A percentile compares a stretch with the other conserved stretches of the same genome.
phyloP scores from a whole-genome alignment of 371 early-diverging fungal species.

The Sporodiniella umbellata region DNA sequence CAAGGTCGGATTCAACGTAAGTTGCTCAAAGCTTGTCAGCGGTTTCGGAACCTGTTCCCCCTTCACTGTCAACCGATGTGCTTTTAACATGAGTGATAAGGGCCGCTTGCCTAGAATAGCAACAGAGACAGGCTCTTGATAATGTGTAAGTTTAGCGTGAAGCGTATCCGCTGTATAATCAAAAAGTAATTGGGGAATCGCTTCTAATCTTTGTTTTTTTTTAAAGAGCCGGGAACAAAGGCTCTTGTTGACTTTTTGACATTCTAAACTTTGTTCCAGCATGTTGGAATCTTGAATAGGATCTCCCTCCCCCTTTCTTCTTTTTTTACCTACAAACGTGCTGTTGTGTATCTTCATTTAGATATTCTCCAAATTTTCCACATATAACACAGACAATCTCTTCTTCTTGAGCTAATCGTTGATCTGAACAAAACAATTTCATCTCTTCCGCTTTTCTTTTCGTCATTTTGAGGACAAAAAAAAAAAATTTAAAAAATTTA shows the following conservation, averaged over 20 bases:
- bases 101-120: slow-evolving; percentile 24
- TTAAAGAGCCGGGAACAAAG: slow-evolving; percentile 12
- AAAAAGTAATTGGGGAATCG: background rate
- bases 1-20: slow-evolving; percentile 38
- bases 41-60: slow-evolving; percentile 51
- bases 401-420: slow-evolving; percentile 31
- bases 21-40: slow-evolving; percentile 47
- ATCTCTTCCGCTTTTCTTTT: slow-evolving; percentile 6
- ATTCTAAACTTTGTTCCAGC: slow-evolving; percentile 23
- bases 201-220: background rate
- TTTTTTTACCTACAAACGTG: slow-evolving; percentile 54
- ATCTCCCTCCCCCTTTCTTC: too few relatives aligned
- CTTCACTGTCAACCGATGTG: slow-evolving; percentile 41
- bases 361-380: slow-evolving; percentile 55
- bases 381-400: slow-evolving; percentile 50
- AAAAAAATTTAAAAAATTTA: background rate
- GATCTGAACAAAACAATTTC: slow-evolving; percentile 27
- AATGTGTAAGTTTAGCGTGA: slow-evolving; percentile 51
- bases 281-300: too few relatives aligned
- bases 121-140: slow-evolving; percentile 39
- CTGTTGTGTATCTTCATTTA: slow-evolving; percentile 43
- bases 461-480: background rate
- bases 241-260: slow-evolving; percentile 39
- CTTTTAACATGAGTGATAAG: slow-evolving; percentile 31
- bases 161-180: slow-evolving; percentile 27